A percentile compares a stretch with the other conserved stretches of the same genome.
These are phyloP conservation scores for Cryptococcus sp. DNA, from an alignment of 1,284 basidiomycete genomes.

Conservation along the genomic window DNA sequence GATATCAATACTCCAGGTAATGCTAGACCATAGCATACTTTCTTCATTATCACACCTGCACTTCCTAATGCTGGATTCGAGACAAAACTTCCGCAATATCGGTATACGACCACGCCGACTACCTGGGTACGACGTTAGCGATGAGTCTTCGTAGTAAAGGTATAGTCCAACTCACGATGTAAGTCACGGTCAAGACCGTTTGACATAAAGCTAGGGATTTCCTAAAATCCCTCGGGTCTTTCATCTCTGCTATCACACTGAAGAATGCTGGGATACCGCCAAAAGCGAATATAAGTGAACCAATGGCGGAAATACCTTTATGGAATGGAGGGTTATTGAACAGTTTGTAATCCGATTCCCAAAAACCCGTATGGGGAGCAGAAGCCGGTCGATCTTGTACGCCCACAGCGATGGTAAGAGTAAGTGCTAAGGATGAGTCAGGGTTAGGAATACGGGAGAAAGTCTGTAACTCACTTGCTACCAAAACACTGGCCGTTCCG, in stretches of 20 bases:
- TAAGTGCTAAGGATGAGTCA: slow-evolving; percentile 22
- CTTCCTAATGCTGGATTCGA: slow-evolving; percentile 38
- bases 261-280: slow-evolving; percentile 35
- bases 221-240: slow-evolving; percentile 27
- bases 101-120: slow-evolving; percentile 22
- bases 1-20: slow-evolving; percentile 34
- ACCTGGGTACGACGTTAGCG: slow-evolving; percentile 2
- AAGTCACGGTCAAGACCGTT: slow-evolving; percentile 33
- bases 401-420: slow-evolving; percentile 45
- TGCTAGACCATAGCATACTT: slow-evolving; percentile 36
- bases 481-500: slow-evolving; percentile 27
- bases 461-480: slow-evolving; percentile 13
- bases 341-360: slow-evolving; percentile 24
- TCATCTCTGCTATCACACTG: slow-evolving; percentile 47
- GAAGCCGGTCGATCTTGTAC: slow-evolving; percentile 36
- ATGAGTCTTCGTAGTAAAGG: not conserved
- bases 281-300: slow-evolving; percentile 40
- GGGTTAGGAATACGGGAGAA: not conserved
- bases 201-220: slow-evolving; percentile 22
- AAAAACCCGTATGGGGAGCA: slow-evolving; percentile 22
- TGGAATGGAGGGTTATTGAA: slow-evolving; percentile 31
- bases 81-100: slow-evolving; percentile 27
- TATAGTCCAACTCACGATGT: slow-evolving; percentile 24
- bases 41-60: slow-evolving; percentile 19
- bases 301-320: slow-evolving; percentile 37